These are phyloP conservation scores for Wilcoxina mikolae DNA, from an alignment of 495 filamentous ascomycete species.

Conservation along the genomic window DNA sequence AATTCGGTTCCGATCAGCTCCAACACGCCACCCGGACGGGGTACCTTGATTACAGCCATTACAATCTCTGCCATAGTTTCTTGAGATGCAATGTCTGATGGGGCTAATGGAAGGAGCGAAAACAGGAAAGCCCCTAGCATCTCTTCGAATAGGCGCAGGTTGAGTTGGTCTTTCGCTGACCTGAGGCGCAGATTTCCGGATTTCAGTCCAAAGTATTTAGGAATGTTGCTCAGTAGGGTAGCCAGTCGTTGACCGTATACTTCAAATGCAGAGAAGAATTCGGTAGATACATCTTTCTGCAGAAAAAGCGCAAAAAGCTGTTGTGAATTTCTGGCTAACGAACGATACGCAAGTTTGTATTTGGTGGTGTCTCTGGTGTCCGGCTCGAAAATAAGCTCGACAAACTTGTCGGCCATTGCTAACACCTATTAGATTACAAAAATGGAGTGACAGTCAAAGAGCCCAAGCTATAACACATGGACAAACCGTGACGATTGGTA, in stretches of 20 bases:
- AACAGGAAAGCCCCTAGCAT: background rate
- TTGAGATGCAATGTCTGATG: no score
- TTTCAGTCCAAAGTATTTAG: background rate
- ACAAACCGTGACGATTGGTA: no score
- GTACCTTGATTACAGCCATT: background rate
- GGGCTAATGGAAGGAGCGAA: background rate
- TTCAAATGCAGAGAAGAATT: background rate
- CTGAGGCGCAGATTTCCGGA: background rate
- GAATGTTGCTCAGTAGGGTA: background rate
- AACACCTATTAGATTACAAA: no score
- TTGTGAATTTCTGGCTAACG: background rate
- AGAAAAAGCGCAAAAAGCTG: background rate
- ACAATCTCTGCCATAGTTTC: background rate
- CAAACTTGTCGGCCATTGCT: no score
- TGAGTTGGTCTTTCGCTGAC: background rate
- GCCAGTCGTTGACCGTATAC: background rate
- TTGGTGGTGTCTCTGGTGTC: no score
- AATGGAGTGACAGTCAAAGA: no score
- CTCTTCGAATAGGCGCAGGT: background rate
- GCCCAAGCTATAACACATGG: no score
- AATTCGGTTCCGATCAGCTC: background rate
- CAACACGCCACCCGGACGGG: background rate
- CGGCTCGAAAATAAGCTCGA: no score
- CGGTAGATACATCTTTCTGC: background rate
- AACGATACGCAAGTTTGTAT: background rate